Percentiles rank a stretch among this genome's conserved stretches.
These are phyloP conservation scores for Aspergillus avenaceus DNA, from an alignment of 495 filamentous ascomycete species.

Conservation along the genomic window DNA sequence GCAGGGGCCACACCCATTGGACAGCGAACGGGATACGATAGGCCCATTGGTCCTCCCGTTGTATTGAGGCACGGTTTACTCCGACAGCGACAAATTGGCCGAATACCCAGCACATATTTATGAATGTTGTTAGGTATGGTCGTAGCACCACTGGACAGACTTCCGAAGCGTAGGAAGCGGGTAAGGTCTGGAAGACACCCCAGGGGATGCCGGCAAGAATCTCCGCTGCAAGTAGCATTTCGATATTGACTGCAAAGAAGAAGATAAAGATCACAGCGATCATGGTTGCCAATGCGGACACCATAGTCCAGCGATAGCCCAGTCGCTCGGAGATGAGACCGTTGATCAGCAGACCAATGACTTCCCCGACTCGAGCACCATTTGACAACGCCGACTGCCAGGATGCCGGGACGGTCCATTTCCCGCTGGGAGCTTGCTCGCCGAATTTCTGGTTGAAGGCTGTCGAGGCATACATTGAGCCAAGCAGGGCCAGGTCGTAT, in stretches of 20 bases:
- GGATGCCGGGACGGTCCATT: conserved; percentile 37
- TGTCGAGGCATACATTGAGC: conserved; percentile 32
- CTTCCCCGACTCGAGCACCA: conserved; percentile 53
- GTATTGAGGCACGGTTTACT: conserved; percentile 55
- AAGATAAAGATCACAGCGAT: conserved; percentile 62
- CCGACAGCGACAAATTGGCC: conserved; percentile 66
- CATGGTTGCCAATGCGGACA: conserved; percentile 50
- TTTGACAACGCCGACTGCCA: conserved; percentile 70
- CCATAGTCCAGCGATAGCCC: conserved; percentile 61
- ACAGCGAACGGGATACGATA: conserved; percentile 61
- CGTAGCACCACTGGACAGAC: conserved; percentile 65
- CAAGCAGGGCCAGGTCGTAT: conserved; percentile 41
- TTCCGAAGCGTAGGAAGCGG: conserved; percentile 69
- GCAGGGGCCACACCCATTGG: conserved; percentile 73
- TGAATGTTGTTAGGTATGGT: conserved; percentile 65
- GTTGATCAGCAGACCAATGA: conserved; percentile 64
- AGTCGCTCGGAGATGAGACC: conserved; percentile 61
- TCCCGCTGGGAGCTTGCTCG: conserved; percentile 19
- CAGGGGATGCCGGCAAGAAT: conserved; percentile 69
- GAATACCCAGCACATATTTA: conserved; percentile 72
- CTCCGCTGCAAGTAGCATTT: conserved; percentile 60
- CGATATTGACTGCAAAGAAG: conserved; percentile 61
- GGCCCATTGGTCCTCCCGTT: conserved; percentile 48
- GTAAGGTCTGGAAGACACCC: conserved; percentile 71
- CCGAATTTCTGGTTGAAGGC: conserved; percentile 39